These are phyloP conservation scores for Arctium minus DNA, from an alignment of 129 eudicot species.

Conservation along the genomic window DNA sequence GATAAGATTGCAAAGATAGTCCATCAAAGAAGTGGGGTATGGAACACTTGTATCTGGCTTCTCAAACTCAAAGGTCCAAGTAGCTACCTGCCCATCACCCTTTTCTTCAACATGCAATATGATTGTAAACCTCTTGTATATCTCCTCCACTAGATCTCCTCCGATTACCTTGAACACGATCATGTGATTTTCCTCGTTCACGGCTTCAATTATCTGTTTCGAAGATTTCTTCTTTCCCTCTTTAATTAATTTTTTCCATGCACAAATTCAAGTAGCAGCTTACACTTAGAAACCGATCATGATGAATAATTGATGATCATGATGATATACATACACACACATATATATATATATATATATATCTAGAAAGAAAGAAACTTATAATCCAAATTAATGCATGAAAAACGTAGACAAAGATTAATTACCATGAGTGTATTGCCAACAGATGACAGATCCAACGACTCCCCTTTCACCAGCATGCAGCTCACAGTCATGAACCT, in stretches of 20 bases:
- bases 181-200: constrained; percentile 29
- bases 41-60: constrained; percentile 19
- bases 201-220: constrained; percentile 30
- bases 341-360: not conserved
- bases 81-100: constrained; percentile 27
- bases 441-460: constrained; percentile 26
- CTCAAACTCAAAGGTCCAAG: constrained; percentile 38
- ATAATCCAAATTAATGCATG: not conserved
- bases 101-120: constrained; percentile 28
- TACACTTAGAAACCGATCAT: not conserved
- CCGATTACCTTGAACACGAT: constrained; percentile 34
- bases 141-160: constrained; percentile 45
- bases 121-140: constrained; percentile 27
- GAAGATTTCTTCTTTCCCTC: constrained; percentile 27
- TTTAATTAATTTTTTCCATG: not conserved
- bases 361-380: no score
- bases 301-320: no score
- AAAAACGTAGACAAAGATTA: not conserved
- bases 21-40: constrained; percentile 33
- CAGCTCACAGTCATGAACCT: constrained; percentile 27
- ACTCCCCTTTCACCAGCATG: constrained; percentile 30
- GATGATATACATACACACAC: no score
- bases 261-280: not conserved
- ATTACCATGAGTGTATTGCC: constrained; percentile 33
- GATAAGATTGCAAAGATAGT: constrained; percentile 14